Evolutionary conservation across 116 monocot species (phyloP), one percentile per base, ranked within the genome.

Genomic region (Cymodocea nodosa): DNA sequence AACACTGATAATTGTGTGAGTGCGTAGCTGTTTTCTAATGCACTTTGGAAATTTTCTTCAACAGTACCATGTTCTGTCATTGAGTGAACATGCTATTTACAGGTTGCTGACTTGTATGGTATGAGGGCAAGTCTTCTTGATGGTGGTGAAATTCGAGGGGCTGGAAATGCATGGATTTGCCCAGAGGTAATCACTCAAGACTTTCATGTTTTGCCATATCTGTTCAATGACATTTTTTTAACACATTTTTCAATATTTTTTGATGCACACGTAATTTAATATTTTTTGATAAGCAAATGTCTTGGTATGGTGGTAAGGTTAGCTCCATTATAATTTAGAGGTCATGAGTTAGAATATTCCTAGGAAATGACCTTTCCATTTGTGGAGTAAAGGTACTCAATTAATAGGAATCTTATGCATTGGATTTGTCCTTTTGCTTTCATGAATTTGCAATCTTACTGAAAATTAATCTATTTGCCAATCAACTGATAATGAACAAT

Each of bases 81-180:
- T 36, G 62, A 56, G 50, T 35, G 2, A 63, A 5, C 15, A 35
- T 75, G 36, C 40, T 68, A 15, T 30, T 56, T 39, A 50, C 66
- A 98, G 98, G 92, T 98, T 74, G 98, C 84, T 64, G 98, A 98
- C 65, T 75, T 98, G 51, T 98, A 98, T 89, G 98, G 98, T 65
- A 92, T 98, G 59, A 88, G 92, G 78, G 88, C 80, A 59, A 86
- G 71, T 64, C 87, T 98, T 22, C 66, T 98, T 52, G 92, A 92
- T 82, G 98, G 89, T 60, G 98, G 98, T 65, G 98, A 98, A 83
- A 91, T 98, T 77, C 83, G 98, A 70, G 98, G 98, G 34, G 98
- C 98, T 75, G 98, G 98, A 70, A 98, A 82, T 82, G 92, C 80
- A 37, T 98, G 98, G 98, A 81, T 98, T 79, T 98, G 98, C 60